phyloP scores from a whole-genome alignment of 2,329 filamentous ascomycete genomes.

The Sporothrix sp. region DNA sequence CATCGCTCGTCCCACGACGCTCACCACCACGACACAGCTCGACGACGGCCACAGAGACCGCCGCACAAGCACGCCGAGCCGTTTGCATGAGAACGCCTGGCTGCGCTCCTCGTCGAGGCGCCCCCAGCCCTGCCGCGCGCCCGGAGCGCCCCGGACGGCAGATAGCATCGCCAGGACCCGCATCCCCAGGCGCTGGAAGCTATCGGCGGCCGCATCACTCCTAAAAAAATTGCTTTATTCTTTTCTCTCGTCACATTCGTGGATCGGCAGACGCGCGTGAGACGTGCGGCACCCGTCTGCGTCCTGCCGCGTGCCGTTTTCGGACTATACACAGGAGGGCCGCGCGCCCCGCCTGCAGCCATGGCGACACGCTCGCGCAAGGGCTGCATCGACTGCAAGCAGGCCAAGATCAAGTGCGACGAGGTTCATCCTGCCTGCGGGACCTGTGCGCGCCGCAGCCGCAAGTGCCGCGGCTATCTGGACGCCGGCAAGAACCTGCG shows the following conservation, averaged over 20 bases:
- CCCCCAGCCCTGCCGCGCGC: neutral
- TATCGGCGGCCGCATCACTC: constrained; percentile 1
- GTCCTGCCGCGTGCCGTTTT: no score
- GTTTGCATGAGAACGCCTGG: no score
- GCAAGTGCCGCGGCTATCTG: constrained; percentile 14
- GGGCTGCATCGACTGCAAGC: constrained; percentile 18
- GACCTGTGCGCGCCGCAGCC: constrained; percentile 15
- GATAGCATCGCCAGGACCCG: constrained; percentile 1
- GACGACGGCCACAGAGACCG: neutral
- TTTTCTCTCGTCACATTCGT: no score
- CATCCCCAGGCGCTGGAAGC: neutral
- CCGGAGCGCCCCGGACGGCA: no score
- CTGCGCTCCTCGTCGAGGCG: neutral
- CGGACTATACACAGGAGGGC: neutral
- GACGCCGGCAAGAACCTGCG: neutral
- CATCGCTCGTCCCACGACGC: neutral
- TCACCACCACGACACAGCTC: neutral
- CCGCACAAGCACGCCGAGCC: no score
- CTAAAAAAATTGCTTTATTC: no score
- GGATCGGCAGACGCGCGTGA: no score
- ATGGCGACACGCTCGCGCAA: constrained; percentile 17
- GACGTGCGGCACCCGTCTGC: no score
- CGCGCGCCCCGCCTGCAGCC: no score
- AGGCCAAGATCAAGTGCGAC: constrained; percentile 18
- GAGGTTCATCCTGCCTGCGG: constrained; percentile 16